Evolutionary conservation across 345 rosid species (phyloP).

Genomic region (Melastoma malabathricum): DNA sequence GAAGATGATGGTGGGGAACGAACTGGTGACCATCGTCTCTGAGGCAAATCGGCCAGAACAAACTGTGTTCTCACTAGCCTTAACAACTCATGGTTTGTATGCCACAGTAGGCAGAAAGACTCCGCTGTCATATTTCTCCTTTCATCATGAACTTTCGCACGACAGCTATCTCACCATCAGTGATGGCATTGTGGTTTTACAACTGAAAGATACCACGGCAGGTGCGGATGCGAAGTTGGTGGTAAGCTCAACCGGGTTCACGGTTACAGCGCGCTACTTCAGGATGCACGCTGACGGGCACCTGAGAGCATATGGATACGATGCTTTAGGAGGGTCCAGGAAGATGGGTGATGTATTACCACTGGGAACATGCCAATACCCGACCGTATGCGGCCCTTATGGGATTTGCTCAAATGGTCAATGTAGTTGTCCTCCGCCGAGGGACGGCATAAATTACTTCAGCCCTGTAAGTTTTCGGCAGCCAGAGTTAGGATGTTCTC

Average conservation of each 20-base stretch:
- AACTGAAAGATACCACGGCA: not conserved
- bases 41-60: conserved; percentile 1
- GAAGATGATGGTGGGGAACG: conserved; percentile 4
- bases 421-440: conserved; percentile 13
- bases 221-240: not conserved
- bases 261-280: conserved; percentile 2
- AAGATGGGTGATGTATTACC: conserved; percentile 9
- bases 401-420: conserved; percentile 17
- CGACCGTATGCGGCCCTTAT: conserved; percentile 20
- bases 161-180: not conserved
- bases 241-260: not conserved
- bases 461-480: conserved; percentile 4
- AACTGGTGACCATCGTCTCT: conserved; percentile 8
- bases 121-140: not conserved
- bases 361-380: conserved; percentile 11
- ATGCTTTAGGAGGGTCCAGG: not conserved
- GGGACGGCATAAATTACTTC: conserved; percentile 8
- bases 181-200: conserved; percentile 2
- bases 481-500: conserved; percentile 19
- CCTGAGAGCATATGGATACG: not conserved
- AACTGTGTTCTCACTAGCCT: conserved; percentile 10
- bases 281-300: conserved; percentile 3
- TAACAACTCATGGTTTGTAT: conserved; percentile 4
- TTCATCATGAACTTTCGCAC: not conserved
- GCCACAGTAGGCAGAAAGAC: conserved; percentile 10